Conservation (phyloP, 2,329 filamentous ascomycete genomes). For the Akanthomyces lecanii region DNA sequence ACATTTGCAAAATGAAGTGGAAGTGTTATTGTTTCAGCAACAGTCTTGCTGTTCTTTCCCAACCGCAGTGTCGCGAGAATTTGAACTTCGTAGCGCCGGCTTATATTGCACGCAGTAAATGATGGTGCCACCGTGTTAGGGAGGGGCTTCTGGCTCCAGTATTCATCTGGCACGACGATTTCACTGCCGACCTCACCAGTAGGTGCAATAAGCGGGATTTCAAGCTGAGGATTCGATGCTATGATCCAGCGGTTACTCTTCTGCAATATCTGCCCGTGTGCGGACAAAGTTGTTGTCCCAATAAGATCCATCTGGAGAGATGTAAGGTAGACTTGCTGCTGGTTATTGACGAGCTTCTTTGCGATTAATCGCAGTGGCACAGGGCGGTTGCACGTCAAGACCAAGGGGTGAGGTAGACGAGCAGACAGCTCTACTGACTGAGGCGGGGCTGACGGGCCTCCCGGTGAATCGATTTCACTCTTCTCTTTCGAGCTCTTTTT, state of each 20-base stretch:
- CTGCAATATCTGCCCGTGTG: conserved; percentile 66
- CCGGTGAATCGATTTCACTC: neutral
- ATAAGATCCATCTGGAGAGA: conserved; percentile 79
- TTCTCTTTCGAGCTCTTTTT: conserved; percentile 26
- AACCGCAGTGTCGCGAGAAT: conserved; percentile 71
- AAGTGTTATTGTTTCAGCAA: conserved; percentile 70
- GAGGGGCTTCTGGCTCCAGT: conserved; percentile 70
- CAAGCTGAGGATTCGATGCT: conserved; percentile 65
- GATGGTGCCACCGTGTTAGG: conserved; percentile 84
- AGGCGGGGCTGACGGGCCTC: conserved; percentile 28
- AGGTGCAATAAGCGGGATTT: conserved; percentile 60
- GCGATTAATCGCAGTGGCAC: conserved; percentile 76
- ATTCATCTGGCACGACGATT: conserved; percentile 59
- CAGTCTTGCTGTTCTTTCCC: conserved; percentile 45
- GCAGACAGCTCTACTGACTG: conserved; percentile 74
- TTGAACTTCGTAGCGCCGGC: conserved; percentile 77
- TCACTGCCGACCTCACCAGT: conserved; percentile 61
- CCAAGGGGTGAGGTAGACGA: conserved; percentile 78
- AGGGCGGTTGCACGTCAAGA: conserved; percentile 84
- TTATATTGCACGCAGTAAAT: conserved; percentile 85
- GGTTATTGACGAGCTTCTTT: conserved; percentile 66
- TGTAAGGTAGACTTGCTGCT: conserved; percentile 68
- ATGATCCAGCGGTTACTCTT: conserved; percentile 76
- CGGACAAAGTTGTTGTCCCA: conserved; percentile 72
- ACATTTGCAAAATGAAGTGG: conserved; percentile 71